Conservation (phyloP, 2,329 filamentous ascomycete genomes). For the Fusarium fracticaudum region DNA sequence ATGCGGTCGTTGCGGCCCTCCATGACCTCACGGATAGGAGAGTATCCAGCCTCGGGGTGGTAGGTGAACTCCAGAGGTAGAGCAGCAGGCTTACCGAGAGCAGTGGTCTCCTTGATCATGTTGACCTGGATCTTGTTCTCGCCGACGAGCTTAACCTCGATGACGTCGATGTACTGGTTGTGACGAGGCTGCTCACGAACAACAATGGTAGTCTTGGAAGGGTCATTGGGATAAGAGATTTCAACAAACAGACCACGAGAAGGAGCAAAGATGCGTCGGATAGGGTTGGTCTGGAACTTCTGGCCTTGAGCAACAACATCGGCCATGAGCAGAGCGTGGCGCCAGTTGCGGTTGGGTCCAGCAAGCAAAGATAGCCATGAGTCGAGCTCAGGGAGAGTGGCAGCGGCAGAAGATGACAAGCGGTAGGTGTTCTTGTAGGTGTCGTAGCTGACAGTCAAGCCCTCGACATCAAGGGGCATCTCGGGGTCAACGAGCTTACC, state of each 20-base stretch:
- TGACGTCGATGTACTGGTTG: slow-evolving; percentile 87
- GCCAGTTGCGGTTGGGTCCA: slow-evolving; percentile 87
- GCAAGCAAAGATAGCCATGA: slow-evolving; percentile 90
- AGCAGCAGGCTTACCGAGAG: slow-evolving; percentile 81
- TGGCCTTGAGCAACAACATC: slow-evolving; percentile 95
- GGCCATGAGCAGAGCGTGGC: slow-evolving; percentile 91
- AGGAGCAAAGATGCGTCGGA: slow-evolving; percentile 90
- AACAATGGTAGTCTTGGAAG: slow-evolving; percentile 82
- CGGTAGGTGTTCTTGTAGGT: slow-evolving; percentile 83
- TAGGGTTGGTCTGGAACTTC: slow-evolving; percentile 96
- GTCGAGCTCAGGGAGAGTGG: slow-evolving; percentile 79
- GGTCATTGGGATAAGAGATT: slow-evolving; percentile 82
- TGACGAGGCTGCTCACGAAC: slow-evolving; percentile 88
- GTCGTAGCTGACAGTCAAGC: slow-evolving; percentile 84
- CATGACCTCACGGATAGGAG: slow-evolving; percentile 98
- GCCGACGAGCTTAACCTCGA: slow-evolving; percentile 81
- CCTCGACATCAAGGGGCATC: slow-evolving; percentile 82
- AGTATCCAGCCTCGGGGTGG: slow-evolving; percentile 93
- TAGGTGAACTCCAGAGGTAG: slow-evolving; percentile 91
- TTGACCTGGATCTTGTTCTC: slow-evolving; percentile 86
- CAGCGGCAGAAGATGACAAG: slow-evolving; percentile 77
- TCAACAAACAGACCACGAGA: slow-evolving; percentile 89
- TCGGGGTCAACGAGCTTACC: slow-evolving; percentile 81
- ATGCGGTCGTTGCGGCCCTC: slow-evolving; percentile 94
- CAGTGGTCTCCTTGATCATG: slow-evolving; percentile 93